phyloP scores from a whole-genome alignment of 2,329 filamentous ascomycete genomes.

The Pseudogymnoascus sp. region DNA sequence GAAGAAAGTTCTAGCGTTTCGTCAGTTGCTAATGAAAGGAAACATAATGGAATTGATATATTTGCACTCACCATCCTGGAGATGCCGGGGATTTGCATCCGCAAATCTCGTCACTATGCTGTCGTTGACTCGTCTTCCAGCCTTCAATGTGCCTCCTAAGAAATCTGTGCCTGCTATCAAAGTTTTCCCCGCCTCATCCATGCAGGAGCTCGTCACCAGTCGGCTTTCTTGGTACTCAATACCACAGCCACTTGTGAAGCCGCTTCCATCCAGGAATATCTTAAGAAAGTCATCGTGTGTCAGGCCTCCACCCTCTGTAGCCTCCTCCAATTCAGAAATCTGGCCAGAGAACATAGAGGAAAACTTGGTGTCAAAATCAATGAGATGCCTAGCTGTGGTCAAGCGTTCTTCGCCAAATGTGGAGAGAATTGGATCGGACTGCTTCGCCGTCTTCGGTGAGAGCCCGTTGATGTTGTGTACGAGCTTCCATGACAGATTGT shows the following conservation, averaged over 20 bases:
- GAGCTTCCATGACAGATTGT: constrained; percentile 55
- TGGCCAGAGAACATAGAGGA: constrained; percentile 43
- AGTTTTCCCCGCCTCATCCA: neutral
- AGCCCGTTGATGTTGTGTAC: constrained; percentile 33
- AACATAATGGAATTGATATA: neutral
- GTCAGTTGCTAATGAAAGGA: neutral
- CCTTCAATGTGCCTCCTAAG: constrained; percentile 20
- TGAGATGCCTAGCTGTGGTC: constrained; percentile 55
- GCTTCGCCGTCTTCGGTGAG: constrained; percentile 28
- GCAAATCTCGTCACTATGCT: constrained; percentile 21
- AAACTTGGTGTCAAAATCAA: constrained; percentile 52
- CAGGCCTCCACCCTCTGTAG: constrained; percentile 47
- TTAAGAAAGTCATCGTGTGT: constrained; percentile 44
- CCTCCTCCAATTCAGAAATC: constrained; percentile 48
- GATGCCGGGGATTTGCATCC: constrained; percentile 21
- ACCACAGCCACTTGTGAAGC: constrained; percentile 33
- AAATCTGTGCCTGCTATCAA: constrained; percentile 13
- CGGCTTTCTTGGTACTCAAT: constrained; percentile 23
- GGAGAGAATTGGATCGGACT: constrained; percentile 45
- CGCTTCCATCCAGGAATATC: constrained; percentile 41
- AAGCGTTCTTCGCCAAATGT: constrained; percentile 57
- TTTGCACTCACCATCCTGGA: constrained; percentile 22
- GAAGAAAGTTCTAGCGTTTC: constrained; percentile 18
- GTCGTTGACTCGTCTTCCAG: constrained; percentile 23
- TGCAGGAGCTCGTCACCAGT: constrained; percentile 12